phyloP scores from a whole-genome alignment of 2,329 filamentous ascomycete genomes.

The Paraconiothyrium sp. region DNA sequence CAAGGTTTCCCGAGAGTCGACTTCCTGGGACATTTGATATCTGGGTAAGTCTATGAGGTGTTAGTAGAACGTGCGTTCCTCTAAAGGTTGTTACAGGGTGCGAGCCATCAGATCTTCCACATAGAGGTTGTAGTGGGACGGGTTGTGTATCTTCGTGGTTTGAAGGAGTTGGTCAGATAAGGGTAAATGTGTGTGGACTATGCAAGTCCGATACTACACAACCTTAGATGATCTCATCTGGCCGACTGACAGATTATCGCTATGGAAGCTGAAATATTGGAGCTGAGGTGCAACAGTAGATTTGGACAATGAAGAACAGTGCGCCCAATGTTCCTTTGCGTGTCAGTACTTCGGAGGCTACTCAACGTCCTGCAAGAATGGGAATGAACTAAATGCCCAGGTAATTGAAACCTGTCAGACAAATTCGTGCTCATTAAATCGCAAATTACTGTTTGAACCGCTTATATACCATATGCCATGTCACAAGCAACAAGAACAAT shows the following conservation, averaged over 20 bases:
- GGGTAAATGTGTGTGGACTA: not conserved
- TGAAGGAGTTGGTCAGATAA: slow-evolving; percentile 17
- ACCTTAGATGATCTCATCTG: too few relatives aligned
- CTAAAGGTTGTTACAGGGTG: not conserved
- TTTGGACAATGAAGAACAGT: too few relatives aligned
- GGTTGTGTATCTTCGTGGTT: slow-evolving; percentile 9
- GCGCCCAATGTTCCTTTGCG: too few relatives aligned
- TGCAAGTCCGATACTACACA: too few relatives aligned
- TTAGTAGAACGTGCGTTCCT: not conserved
- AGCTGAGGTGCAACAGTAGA: too few relatives aligned
- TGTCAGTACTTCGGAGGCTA: too few relatives aligned
- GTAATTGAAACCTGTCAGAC: not conserved
- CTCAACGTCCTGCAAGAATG: not conserved
- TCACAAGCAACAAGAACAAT: too few relatives aligned
- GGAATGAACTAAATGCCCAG: not conserved
- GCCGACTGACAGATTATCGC: too few relatives aligned
- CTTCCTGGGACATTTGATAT: slow-evolving; percentile 14
- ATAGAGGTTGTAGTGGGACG: slow-evolving; percentile 10
- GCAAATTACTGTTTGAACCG: not conserved
- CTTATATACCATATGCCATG: not conserved
- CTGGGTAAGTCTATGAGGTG: slow-evolving; percentile 5
- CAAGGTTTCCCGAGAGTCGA: slow-evolving; percentile 7
- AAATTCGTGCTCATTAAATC: not conserved
- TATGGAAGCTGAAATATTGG: too few relatives aligned
- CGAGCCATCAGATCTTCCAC: slow-evolving; percentile 19